Conservation (phyloP, 129 eudicot species). For the Lactuca saligna region DNA sequence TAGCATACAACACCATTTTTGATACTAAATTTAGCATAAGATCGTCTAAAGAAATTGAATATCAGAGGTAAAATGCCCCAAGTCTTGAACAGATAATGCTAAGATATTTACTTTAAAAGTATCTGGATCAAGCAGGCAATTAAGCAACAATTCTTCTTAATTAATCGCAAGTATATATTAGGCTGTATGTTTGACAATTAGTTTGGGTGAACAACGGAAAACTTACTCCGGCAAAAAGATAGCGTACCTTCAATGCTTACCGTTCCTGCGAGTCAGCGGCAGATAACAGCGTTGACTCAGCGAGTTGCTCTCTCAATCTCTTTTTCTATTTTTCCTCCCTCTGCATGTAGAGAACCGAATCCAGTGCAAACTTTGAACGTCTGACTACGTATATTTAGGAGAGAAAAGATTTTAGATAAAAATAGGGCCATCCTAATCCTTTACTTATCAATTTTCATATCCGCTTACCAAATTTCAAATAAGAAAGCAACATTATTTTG, state of each 20-base stretch:
- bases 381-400: neutral
- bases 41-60: too few species aligned
- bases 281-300: neutral
- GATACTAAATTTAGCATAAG: too few species aligned
- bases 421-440: too few species aligned
- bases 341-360: neutral
- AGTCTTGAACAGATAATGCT: too few species aligned
- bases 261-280: neutral
- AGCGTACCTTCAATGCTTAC: too few species aligned
- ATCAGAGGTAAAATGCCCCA: too few species aligned
- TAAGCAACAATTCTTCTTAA: neutral
- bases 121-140: too few species aligned
- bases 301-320: slow-evolving; percentile 10
- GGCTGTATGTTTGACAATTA: neutral
- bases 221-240: slow-evolving; percentile 11
- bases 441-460: too few species aligned
- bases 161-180: neutral
- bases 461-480: too few species aligned
- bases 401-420: neutral
- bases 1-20: too few species aligned
- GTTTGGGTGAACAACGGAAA: neutral
- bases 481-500: too few species aligned
- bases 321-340: slow-evolving; percentile 1
- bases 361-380: neutral
- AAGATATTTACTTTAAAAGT: too few species aligned